Percentiles rank a stretch among this genome's conserved stretches.
These are phyloP conservation scores for Xanthoparmelia taractica DNA, from an alignment of 495 filamentous ascomycete species.

Conservation along the genomic window DNA sequence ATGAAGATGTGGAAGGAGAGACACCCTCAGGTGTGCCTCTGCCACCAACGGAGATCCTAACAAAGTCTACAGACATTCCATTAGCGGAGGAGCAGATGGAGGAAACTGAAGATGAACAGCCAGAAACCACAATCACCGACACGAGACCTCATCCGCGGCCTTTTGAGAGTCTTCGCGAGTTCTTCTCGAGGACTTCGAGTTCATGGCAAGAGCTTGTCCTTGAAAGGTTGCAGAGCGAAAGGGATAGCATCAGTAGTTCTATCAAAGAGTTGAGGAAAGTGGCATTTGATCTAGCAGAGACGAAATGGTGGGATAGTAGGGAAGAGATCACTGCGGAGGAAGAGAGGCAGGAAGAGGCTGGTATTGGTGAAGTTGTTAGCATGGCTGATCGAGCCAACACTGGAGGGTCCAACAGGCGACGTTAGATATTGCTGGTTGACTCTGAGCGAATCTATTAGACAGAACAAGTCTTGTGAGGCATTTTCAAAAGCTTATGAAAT, in stretches of 20 bases:
- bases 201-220: slow-evolving; percentile 85
- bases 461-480: too few species aligned
- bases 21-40: slow-evolving; percentile 15
- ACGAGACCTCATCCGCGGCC: slow-evolving; percentile 56
- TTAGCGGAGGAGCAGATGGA: slow-evolving; percentile 50
- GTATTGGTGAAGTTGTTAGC: slow-evolving; percentile 90
- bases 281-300: slow-evolving; percentile 82
- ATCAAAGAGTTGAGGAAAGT: slow-evolving; percentile 87
- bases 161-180: slow-evolving; percentile 86
- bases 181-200: slow-evolving; percentile 78
- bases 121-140: slow-evolving; percentile 43
- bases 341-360: slow-evolving; percentile 92
- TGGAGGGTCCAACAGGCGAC: slow-evolving; percentile 51
- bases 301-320: slow-evolving; percentile 97
- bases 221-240: slow-evolving; percentile 54
- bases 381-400: slow-evolving; percentile 59
- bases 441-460: neutral
- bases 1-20: slow-evolving; percentile 48
- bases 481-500: too few species aligned
- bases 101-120: slow-evolving; percentile 51
- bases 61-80: slow-evolving; percentile 25
- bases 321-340: slow-evolving; percentile 90
- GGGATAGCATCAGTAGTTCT: slow-evolving; percentile 45
- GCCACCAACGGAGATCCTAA: slow-evolving; percentile 29
- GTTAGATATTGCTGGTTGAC: slow-evolving; percentile 27